These are phyloP conservation scores for Schizochytrium sp. DNA, from an alignment of 108 stramenopile species.

Conservation along the genomic window DNA sequence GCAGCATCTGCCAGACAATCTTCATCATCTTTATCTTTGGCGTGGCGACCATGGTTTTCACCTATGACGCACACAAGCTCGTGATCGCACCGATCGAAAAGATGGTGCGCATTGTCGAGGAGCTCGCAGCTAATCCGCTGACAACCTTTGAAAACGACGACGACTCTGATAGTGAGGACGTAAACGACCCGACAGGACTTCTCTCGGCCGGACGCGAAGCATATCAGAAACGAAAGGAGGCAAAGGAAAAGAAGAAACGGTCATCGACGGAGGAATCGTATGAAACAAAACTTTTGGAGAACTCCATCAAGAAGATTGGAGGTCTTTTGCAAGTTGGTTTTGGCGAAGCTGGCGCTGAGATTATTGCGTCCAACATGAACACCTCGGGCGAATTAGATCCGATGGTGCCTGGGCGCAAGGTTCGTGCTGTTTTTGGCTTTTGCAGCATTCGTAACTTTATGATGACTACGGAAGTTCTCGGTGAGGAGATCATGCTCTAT, in stretches of 20 bases:
- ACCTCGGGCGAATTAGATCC: conserved; percentile 55
- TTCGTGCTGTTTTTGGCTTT: conserved; percentile 85
- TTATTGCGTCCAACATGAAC: conserved; percentile 78
- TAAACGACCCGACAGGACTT: not conserved
- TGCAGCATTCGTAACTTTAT: conserved; percentile 80
- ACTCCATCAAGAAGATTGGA: conserved; percentile 55
- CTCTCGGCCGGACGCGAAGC: not conserved
- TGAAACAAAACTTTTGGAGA: conserved; percentile 58
- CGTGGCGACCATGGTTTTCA: conserved; percentile 45
- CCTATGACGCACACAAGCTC: conserved; percentile 53
- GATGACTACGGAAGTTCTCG: conserved; percentile 53
- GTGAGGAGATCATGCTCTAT: conserved; percentile 82
- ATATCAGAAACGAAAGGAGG: not conserved
- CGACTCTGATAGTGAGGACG: not conserved
- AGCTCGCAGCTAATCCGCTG: conserved; percentile 53
- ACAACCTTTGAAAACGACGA: conserved; percentile 42
- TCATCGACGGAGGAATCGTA: not conserved
- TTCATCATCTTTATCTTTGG: conserved; percentile 51
- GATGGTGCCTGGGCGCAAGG: conserved; percentile 81
- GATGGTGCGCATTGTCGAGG: conserved; percentile 44
- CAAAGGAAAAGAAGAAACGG: not conserved
- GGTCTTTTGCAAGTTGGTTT: conserved; percentile 59
- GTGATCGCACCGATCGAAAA: conserved; percentile 60
- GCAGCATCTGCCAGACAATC: conserved; percentile 12
- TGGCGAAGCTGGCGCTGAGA: conserved; percentile 74